phyloP scores from a whole-genome alignment of 805 yeast species.

The Ogataea nitratoaversa region DNA sequence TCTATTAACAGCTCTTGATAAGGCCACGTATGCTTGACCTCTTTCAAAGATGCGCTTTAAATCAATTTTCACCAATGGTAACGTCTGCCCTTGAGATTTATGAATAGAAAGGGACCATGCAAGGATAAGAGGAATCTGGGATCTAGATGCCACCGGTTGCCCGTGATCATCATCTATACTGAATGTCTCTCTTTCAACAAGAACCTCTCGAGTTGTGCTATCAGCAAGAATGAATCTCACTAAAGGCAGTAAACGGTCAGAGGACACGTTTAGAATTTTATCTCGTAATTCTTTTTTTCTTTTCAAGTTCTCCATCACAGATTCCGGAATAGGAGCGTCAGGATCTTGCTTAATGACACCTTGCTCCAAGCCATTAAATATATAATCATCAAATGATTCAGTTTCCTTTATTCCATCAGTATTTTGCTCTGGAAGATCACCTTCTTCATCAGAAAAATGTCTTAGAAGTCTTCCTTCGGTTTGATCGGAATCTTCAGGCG shows the following conservation, averaged over 20 bases:
- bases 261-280: constrained; percentile 40
- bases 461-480: too few relatives aligned
- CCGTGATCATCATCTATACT: constrained; percentile 71
- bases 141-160: constrained; percentile 61
- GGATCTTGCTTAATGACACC: constrained; percentile 5
- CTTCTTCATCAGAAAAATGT: too few relatives aligned
- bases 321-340: constrained; percentile 16
- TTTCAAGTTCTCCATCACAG: constrained; percentile 28
- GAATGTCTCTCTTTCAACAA: constrained; percentile 83
- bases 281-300: constrained; percentile 46
- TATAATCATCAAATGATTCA: constrained; percentile 35
- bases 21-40: constrained; percentile 94
- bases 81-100: constrained; percentile 82
- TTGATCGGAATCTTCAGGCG: too few relatives aligned
- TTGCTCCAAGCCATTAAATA: constrained; percentile 44
- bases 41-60: constrained; percentile 64
- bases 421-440: too few relatives aligned
- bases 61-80: constrained; percentile 67
- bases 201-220: constrained; percentile 66
- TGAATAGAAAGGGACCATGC: constrained; percentile 98
- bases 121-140: constrained; percentile 81
- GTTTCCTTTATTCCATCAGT: constrained; percentile 16
- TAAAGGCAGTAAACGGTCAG: constrained; percentile 56
- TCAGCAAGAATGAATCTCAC: constrained; percentile 74
- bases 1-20: constrained; percentile 78